Evolutionary conservation across 257 asterid genomes (phyloP).

Genomic region (Fraxinus quadrangulata): DNA sequence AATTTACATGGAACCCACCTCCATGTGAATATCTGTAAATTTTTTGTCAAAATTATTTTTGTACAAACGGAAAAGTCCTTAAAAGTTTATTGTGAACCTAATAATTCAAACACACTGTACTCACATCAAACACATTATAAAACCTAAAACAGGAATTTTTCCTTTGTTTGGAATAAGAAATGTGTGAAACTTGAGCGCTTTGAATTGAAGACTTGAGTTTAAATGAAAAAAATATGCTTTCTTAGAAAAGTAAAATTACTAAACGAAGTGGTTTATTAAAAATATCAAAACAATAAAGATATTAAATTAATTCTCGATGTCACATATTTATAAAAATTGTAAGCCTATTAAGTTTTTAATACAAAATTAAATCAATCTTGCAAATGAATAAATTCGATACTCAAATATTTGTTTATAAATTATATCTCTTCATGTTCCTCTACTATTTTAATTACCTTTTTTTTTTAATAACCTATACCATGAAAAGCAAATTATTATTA

Average conservation of each 20-base stretch:
- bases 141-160: neutral
- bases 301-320: no score
- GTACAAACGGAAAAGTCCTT: no score
- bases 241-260: neutral
- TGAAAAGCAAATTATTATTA: no score
- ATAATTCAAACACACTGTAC: neutral
- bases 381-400: neutral
- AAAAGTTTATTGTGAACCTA: neutral
- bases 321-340: neutral
- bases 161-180: neutral
- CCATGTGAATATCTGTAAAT: no score
- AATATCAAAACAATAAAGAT: neutral
- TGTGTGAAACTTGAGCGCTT: neutral
- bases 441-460: neutral
- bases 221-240: no score
- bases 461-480: no score
- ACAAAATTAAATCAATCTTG: neutral
- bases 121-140: neutral
- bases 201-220: neutral
- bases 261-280: neutral
- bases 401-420: no score
- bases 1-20: no score
- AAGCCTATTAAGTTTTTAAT: neutral
- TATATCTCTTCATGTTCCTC: neutral
- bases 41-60: no score